These are phyloP conservation scores for Mortierella claussenii DNA, from an alignment of 192 early-diverging fungal species.

Conservation along the genomic window DNA sequence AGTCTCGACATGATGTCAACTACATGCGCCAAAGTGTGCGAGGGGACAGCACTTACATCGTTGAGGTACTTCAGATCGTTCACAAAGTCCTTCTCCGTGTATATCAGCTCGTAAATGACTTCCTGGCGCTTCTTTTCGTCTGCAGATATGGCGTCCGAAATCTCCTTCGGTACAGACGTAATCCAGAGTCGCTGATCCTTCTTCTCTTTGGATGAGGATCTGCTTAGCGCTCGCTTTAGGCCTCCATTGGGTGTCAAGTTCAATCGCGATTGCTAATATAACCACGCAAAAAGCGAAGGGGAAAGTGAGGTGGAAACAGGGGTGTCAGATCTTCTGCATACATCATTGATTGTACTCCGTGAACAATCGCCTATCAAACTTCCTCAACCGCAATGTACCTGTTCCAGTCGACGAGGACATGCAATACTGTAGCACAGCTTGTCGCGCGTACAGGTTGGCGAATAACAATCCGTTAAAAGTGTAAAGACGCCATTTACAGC, in stretches of 20 bases:
- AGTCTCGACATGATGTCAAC: no score
- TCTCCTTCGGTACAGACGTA: constrained; percentile 78
- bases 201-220: constrained; percentile 56
- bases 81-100: constrained; percentile 93
- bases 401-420: constrained; percentile 84
- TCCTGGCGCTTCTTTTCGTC: constrained; percentile 92
- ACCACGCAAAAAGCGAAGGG: background rate
- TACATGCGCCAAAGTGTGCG: no score
- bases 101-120: constrained; percentile 91
- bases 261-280: constrained; percentile 43
- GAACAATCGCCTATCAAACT: no score
- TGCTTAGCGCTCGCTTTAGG: constrained; percentile 52
- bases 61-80: constrained; percentile 84
- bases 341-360: no score
- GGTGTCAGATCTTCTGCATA: background rate
- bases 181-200: constrained; percentile 86
- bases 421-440: constrained; percentile 90
- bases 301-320: background rate
- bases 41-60: constrained; percentile 73
- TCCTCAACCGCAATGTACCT: constrained; percentile 60
- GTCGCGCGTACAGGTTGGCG: constrained; percentile 85
- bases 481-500: constrained; percentile 90
- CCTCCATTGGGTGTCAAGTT: constrained; percentile 51
- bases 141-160: constrained; percentile 75
- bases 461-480: constrained; percentile 92